Evolutionary conservation across 2,329 filamentous ascomycete genomes (phyloP), one percentile per base, ranked within the genome.

Genomic region (Hymenoscyphus salicellus): DNA sequence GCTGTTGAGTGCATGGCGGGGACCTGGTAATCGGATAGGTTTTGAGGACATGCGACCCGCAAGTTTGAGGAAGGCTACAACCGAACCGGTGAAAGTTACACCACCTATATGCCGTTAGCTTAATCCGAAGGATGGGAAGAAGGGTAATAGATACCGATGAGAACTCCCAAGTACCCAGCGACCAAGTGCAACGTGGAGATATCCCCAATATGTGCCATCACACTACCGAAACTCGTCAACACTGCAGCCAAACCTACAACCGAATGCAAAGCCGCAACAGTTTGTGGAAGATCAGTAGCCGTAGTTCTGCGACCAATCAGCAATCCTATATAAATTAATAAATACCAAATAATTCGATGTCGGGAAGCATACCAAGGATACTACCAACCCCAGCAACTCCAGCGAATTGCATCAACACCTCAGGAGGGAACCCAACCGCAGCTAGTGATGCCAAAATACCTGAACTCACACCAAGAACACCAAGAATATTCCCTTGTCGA

Each of bases 241-340:
- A 97, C 92, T 10, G 93, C 93, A 11, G 92, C 92, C 0, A 97
- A 83, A 76, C 93, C 93, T 36, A 97, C 93, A 7, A 97, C 92
- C 0, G 92, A 96, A 78, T 96, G 93, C 33, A 97, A 81, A 0
- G 92, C 92, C 23, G 92, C 93, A 1, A 96, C 92, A 0, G 92
- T 96, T 75, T 97, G 92, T 0, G 93, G 93, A 1, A 97, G 84
- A 62, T 92, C 91, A 0, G 92, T 96, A 0, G 93, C 91, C 0
- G 92, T 96, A 69, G 96, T 96, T 14, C 92, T 86, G 71, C 92
- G 89, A 55, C 92, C 93, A 68, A 97, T 94, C 28, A 93, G 75
- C 59, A 91, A 84, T 36, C 91, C 88, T 69, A 67, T 32, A 36
- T 41, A 41, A 0, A n/a, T 23, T 65, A 38, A 60, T 56, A 11